A percentile compares a stretch with the other conserved stretches of the same genome.
Conservation (phyloP, 139 green algal species). For the Chlorella sp. region DNA sequence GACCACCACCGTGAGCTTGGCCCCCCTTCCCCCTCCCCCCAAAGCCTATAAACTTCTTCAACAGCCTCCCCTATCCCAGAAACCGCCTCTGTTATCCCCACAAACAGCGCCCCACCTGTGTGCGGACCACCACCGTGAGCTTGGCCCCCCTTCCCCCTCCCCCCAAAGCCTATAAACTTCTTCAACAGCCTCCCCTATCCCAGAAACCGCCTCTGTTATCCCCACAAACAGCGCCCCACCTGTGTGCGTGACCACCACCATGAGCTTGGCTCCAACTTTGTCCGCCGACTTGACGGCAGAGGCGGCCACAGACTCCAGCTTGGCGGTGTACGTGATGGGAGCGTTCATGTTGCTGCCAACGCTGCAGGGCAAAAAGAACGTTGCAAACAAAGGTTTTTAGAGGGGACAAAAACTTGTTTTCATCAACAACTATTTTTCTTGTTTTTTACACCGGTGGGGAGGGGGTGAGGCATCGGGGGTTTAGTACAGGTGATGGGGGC, state of each 20-base stretch:
- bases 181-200: too few species aligned
- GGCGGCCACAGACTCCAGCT: conserved; percentile 89
- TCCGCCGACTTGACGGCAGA: conserved; percentile 88
- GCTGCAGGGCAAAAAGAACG: not conserved
- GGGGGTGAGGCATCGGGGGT: not conserved
- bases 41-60: not conserved
- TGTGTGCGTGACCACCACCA: conserved; percentile 86
- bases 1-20: not conserved
- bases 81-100: too few species aligned
- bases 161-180: too few species aligned
- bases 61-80: not conserved
- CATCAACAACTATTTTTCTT: too few species aligned
- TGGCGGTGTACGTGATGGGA: conserved; percentile 47
- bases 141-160: too few species aligned
- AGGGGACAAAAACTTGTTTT: too few species aligned
- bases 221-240: conserved; percentile 18
- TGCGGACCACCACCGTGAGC: not conserved
- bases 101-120: not conserved
- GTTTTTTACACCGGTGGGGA: not conserved
- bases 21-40: not conserved
- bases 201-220: too few species aligned
- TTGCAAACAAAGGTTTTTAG: too few species aligned
- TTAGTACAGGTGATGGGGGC: not conserved
- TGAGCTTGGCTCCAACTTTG: conserved; percentile 77
- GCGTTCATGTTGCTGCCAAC: conserved; percentile 23